Conservation (phyloP, 2,329 filamentous ascomycete genomes). For the Aspergillus pseudonomiae region DNA sequence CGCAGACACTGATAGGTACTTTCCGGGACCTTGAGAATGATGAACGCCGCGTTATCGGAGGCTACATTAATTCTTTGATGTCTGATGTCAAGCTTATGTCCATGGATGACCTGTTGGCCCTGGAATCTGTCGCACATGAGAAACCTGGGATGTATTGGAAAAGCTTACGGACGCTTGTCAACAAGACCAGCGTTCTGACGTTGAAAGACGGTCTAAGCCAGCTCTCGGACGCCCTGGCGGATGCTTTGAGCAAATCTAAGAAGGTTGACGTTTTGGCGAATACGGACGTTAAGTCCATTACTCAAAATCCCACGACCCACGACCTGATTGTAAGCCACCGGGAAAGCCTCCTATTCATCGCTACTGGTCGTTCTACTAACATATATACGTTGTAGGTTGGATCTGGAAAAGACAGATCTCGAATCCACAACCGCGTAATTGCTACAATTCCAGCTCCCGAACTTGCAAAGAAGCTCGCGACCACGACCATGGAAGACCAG, state of each 20-base stretch:
- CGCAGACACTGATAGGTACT: conserved; percentile 62
- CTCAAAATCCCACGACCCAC: conserved; percentile 24
- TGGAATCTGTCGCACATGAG: conserved; percentile 16
- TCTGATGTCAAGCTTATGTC: conserved; percentile 14
- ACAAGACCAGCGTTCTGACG: conserved; percentile 43
- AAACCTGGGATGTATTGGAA: conserved; percentile 21
- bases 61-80: conserved; percentile 17
- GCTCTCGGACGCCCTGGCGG: conserved; percentile 59
- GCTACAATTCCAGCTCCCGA: conserved; percentile 35
- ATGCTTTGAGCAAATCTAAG: conserved; percentile 52
- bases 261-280: conserved; percentile 64
- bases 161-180: conserved; percentile 20
- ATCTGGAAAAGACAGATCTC: conserved; percentile 8
- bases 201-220: conserved; percentile 63
- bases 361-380: not conserved
- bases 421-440: conserved; percentile 35
- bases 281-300: conserved; percentile 53
- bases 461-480: conserved; percentile 29
- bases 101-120: conserved; percentile 35
- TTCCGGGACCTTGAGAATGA: conserved; percentile 52
- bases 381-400: conserved; percentile 20
- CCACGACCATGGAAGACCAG: conserved; percentile 8
- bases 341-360: not conserved
- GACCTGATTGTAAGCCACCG: conserved; percentile 29
- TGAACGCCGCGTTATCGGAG: conserved; percentile 23